Percentiles rank a stretch among this genome's conserved stretches.
Conservation (phyloP, 2,329 filamentous ascomycete genomes). For the Colletotrichum eremochloae region DNA sequence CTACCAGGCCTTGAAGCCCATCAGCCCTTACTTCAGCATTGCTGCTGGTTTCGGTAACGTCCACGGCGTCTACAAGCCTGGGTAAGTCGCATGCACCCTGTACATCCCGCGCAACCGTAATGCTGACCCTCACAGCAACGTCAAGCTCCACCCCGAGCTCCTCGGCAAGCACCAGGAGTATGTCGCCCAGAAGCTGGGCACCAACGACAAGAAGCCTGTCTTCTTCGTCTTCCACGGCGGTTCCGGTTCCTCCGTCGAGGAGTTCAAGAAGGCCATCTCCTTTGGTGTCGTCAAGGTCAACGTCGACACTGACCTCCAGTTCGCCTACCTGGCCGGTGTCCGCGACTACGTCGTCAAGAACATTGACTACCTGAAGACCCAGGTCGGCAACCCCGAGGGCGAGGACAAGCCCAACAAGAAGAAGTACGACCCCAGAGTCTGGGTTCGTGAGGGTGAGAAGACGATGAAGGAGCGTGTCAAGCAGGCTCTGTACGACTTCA, state of each 20-base stretch:
- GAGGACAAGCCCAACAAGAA: slow-evolving; percentile 99
- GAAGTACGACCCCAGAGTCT: slow-evolving; percentile 86
- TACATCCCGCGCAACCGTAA: slow-evolving; percentile 3
- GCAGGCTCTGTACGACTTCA: slow-evolving; percentile 92
- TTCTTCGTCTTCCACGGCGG: slow-evolving; percentile 99
- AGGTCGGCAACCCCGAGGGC: slow-evolving; percentile 96
- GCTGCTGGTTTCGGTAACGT: slow-evolving; percentile 99
- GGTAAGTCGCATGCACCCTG: slow-evolving; percentile 50
- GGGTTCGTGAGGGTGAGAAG: slow-evolving; percentile 98
- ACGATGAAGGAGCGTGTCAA: slow-evolving; percentile 87
- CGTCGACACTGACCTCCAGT: slow-evolving; percentile 98
- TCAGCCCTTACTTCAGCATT: slow-evolving; percentile 97
- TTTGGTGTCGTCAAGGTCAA: slow-evolving; percentile 99
- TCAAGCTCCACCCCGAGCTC: slow-evolving; percentile 95
- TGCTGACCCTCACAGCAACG: slow-evolving; percentile 67
- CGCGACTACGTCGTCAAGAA: slow-evolving; percentile 95
- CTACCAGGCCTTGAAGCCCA: slow-evolving; percentile 85
- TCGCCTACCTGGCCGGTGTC: slow-evolving; percentile 91
- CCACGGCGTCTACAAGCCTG: slow-evolving; percentile 98
- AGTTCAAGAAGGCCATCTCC: slow-evolving; percentile 89
- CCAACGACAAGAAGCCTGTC: slow-evolving; percentile 87
- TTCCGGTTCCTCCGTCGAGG: slow-evolving; percentile 89
- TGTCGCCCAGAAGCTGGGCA: slow-evolving; percentile 83
- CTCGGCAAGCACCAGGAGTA: slow-evolving; percentile 96
- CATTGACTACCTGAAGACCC: slow-evolving; percentile 88